phyloP scores from a whole-genome alignment of 306 rosid species.

The Citrullus colocynthis region DNA sequence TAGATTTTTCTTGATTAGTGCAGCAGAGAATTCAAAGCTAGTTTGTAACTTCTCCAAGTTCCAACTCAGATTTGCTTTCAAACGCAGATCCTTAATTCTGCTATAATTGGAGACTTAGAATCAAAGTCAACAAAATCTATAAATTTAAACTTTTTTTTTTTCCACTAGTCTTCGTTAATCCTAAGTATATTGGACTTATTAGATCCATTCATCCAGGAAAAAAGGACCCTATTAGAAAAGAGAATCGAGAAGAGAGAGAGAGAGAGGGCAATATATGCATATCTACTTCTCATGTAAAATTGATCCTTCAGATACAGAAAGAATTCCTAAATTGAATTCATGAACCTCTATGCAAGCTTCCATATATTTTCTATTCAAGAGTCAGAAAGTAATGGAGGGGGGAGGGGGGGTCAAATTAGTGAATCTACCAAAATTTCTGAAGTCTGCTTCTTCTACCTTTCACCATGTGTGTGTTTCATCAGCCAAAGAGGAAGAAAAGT shows the following conservation, averaged over 20 bases:
- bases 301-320: constrained; percentile 7
- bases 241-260: not conserved
- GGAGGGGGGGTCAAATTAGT: constrained; percentile 15
- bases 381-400: constrained; percentile 9
- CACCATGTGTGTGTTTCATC: constrained; percentile 47
- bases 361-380: constrained; percentile 2
- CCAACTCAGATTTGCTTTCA: too few relatives aligned
- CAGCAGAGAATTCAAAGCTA: too few relatives aligned
- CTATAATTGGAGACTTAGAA: too few relatives aligned
- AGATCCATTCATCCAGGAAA: not conserved
- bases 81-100: too few relatives aligned
- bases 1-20: too few relatives aligned
- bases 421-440: constrained; percentile 34
- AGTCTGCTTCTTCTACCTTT: constrained; percentile 33
- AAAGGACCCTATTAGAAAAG: not conserved
- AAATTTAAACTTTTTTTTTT: too few relatives aligned
- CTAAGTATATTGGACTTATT: too few relatives aligned
- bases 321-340: constrained; percentile 13
- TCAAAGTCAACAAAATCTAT: too few relatives aligned
- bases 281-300: constrained; percentile 7
- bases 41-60: too few relatives aligned
- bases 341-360: constrained; percentile 8
- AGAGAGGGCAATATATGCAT: not conserved
- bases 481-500: constrained; percentile 59
- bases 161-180: too few relatives aligned